Evolutionary conservation across 2,329 filamentous ascomycete genomes (phyloP), one percentile per base, ranked within the genome.

Genomic region (Dendryphion nanum): DNA sequence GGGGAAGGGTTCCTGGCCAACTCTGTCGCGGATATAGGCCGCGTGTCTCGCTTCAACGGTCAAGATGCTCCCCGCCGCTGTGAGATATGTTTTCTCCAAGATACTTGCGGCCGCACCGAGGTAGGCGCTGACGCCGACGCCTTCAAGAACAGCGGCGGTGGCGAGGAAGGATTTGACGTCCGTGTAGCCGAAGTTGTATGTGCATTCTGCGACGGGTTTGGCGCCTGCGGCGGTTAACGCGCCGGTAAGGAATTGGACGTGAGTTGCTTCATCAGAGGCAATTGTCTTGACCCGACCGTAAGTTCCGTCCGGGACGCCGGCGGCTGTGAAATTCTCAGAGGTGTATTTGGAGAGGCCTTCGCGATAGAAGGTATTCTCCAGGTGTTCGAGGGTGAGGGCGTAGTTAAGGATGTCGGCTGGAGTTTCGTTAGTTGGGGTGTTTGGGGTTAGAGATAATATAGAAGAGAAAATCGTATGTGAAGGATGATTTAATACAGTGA

Each of bases 1-100:
- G 1, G 81, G 68, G 53, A 79, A 81, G 2, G 81, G 78, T 4
- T 62, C 60, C 50, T 78, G 56, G 33, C 67, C 61, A 14, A 74
- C 63, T 7, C 66, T 66, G 19, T 67, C 61, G 36, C 82, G 78
- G 47, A 84, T 68, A 66, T 81, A 83, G 4, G 82, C 69, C 2
- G 75, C 76, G 67, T 86, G 82, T 7, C 82, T 75, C 20, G 82
- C 74, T 53, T 85, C 82, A 39, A 83, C 75, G 19, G 78, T 79
- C 21, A 86, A 68, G 53, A 86, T 81, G 39, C 75, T 76, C 18
- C 76, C 81, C 1, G 81, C 82, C 4, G 74, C 75, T 0, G 76
- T 77, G 31, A 85, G 66, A 63, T 82, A 82, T 16, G 68, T 66
- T 45, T 78, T 74, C 58, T 74, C 72, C 43, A 75, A 71, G 45